Base-by-base conservation (phyloP, 305 asterid species). In the Fraxinus dipetala region DNA sequence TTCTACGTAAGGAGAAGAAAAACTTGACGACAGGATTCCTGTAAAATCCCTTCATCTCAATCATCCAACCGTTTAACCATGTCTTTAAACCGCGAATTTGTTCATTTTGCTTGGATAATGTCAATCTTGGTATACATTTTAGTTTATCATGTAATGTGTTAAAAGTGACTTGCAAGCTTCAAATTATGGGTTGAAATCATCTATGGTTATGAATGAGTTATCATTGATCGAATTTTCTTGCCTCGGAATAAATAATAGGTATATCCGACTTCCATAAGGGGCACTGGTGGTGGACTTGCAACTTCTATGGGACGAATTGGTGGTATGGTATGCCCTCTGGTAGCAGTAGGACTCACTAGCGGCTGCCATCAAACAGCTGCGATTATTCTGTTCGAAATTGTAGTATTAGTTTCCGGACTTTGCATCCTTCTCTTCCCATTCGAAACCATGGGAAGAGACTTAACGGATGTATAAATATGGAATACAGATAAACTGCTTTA, bases 241-340 rank as follows among this genome's bases (percentile, higher is more conserved):
- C 67, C 24, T 56, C 2, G 67, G 9, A 18, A 16, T 18, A 56
- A 56, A n/a, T 80, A 9, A 80, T 89, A 94, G 99, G 90, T 92
- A 36, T 94, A 95, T 79, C 99, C 98, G 18, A 95, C 99, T 22
- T 87, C 85, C 43, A 81, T 91, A 65, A 89, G 99, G 85, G 85
- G 95, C 54, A 88, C 88, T 0, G 97, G 92, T 0, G 91, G 90
- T 63, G 99, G 99, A 83, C 79, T 90, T 36, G 87, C 98, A 43
- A 82, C 87, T 61, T 82, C 92, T 13, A 63, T 94, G 16, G 99
- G 99, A 72, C 88, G 91, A 89, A 83, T 89, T 5, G 98, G 96
- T 1, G 98, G 99, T 6, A 95, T 94, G 99, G 83, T 95, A 72
- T 90, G 97, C 83, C 98, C 99, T 43, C 90, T 94, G 24, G 94